Conservation (phyloP, 192 early-diverging fungal genomes). For the Diversispora eburnea region DNA sequence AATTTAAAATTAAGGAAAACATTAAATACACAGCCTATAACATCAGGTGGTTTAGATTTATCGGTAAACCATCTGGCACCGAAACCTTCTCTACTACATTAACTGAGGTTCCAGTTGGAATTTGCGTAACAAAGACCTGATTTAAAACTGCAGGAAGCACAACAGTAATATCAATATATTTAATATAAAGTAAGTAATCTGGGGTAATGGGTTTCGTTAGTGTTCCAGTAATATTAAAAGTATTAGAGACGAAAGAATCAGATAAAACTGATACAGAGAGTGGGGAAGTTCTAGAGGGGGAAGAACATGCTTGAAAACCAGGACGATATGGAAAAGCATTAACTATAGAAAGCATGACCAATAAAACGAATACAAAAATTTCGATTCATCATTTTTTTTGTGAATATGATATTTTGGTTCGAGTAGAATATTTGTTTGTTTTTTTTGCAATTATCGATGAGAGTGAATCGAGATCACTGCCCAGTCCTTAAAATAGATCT, state of each 20-base stretch:
- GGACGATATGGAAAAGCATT: slow-evolving; percentile 8
- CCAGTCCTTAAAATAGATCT: background rate
- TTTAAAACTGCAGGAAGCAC: too few species aligned
- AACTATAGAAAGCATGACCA: slow-evolving; percentile 11
- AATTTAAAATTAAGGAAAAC: too few species aligned
- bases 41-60: too few species aligned
- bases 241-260: slow-evolving; percentile 12
- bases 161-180: background rate
- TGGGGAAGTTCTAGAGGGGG: background rate
- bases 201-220: background rate
- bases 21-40: too few species aligned
- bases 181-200: background rate
- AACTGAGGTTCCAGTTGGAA: slow-evolving; percentile 6
- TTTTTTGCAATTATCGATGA: too few species aligned
- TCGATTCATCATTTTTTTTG: background rate
- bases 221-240: slow-evolving; percentile 16
- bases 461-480: background rate
- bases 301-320: background rate
- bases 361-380: slow-evolving; percentile 19
- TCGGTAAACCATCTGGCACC: background rate
- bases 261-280: slow-evolving; percentile 22
- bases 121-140: background rate
- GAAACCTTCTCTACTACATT: background rate
- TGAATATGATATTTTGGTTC: slow-evolving; percentile 1
- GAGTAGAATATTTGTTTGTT: too few species aligned